These are phyloP conservation scores for Chaetomidium leptoderma DNA, from an alignment of 495 filamentous ascomycete species.

Conservation along the genomic window DNA sequence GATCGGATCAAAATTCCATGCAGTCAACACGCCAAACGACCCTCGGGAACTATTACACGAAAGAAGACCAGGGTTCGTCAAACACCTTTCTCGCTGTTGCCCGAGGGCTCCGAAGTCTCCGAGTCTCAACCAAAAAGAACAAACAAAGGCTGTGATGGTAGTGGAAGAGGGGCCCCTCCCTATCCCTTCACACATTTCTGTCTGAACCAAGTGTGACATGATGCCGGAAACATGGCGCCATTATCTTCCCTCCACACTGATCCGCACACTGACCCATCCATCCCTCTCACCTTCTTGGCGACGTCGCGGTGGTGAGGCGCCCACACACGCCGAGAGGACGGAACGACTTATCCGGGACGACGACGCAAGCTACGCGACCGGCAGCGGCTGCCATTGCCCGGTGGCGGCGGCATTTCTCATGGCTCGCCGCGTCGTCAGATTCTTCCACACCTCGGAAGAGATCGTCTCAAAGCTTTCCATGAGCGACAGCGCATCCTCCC, in stretches of 20 bases:
- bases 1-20: background rate
- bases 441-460: slow-evolving; percentile 34
- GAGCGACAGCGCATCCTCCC: slow-evolving; percentile 45
- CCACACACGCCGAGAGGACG: slow-evolving; percentile 1
- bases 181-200: background rate
- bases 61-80: background rate
- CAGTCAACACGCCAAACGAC: background rate
- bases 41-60: background rate
- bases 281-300: background rate
- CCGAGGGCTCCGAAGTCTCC: background rate
- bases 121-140: background rate
- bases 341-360: background rate
- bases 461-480: slow-evolving; percentile 42
- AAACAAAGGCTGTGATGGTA: background rate
- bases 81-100: background rate
- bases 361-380: slow-evolving; percentile 22
- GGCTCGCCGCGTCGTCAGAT: slow-evolving; percentile 28
- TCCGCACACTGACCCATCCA: no score
- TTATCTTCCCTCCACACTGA: no score
- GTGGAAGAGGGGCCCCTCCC: no score
- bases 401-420: slow-evolving; percentile 13
- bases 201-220: no score
- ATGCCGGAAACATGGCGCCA: no score
- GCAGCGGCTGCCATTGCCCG: slow-evolving; percentile 15
- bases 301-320: slow-evolving; percentile 17